phyloP scores from a whole-genome alignment of 148 eudicot genomes.

The Euryodendron excelsum region DNA sequence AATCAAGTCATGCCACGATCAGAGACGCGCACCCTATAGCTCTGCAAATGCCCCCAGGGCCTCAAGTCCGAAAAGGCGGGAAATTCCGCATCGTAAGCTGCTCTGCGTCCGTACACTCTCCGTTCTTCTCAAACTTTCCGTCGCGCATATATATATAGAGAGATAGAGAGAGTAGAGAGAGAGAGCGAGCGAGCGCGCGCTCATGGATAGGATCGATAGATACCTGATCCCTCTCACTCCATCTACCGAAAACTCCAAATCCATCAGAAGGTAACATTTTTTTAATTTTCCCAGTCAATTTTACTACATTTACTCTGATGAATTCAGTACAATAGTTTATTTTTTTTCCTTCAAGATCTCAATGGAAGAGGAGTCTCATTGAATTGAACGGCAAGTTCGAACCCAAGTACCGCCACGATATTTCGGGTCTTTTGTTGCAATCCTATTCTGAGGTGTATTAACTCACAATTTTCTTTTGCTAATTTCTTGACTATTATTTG shows the following conservation, averaged over 20 bases:
- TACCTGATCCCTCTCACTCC: slow-evolving; percentile 21
- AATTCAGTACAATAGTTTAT: neutral
- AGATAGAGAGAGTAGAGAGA: too few species aligned
- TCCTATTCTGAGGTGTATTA: slow-evolving; percentile 61
- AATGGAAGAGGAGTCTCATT: slow-evolving; percentile 56
- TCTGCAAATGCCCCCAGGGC: too few species aligned
- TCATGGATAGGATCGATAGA: too few species aligned
- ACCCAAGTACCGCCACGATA: slow-evolving; percentile 51
- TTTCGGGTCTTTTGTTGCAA: slow-evolving; percentile 51
- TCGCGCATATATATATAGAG: too few species aligned
- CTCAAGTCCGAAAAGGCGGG: too few species aligned
- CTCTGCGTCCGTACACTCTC: too few species aligned
- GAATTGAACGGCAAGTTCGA: slow-evolving; percentile 64
- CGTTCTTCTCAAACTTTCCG: too few species aligned
- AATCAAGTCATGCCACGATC: too few species aligned
- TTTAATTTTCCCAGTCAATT: neutral
- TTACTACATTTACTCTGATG: neutral
- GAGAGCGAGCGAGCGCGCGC: too few species aligned
- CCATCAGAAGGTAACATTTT: slow-evolving; percentile 23
- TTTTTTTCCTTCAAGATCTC: slow-evolving; percentile 23
- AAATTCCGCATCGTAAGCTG: too few species aligned
- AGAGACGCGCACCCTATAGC: too few species aligned
- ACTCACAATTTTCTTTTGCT: neutral
- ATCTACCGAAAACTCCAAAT: slow-evolving; percentile 26
- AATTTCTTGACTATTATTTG: neutral